Conservation (phyloP, 2,329 filamentous ascomycete genomes). For the Ceratocystis ficicola region DNA sequence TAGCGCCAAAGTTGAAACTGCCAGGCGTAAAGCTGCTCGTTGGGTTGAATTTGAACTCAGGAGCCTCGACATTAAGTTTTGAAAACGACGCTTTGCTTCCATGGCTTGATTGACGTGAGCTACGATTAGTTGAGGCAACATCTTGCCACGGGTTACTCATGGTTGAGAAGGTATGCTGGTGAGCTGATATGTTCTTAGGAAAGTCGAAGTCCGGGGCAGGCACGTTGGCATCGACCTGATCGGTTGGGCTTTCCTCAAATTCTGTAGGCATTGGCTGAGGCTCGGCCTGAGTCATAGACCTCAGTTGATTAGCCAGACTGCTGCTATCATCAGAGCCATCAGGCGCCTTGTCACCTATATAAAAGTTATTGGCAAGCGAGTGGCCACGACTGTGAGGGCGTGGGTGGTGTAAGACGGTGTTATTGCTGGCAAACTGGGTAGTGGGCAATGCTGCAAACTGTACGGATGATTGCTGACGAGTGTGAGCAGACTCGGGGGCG, state of each 20-base stretch:
- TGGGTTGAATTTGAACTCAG: constrained; percentile 72
- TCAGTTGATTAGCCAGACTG: constrained; percentile 31
- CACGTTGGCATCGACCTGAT: constrained; percentile 46
- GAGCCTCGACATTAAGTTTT: constrained; percentile 77
- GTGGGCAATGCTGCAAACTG: constrained; percentile 37
- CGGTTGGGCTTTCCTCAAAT: constrained; percentile 57
- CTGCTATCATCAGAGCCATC: constrained; percentile 31
- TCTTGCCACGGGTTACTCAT: constrained; percentile 51
- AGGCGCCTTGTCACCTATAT: constrained; percentile 39
- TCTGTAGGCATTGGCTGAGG: constrained; percentile 39
- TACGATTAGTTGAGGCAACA: constrained; percentile 32
- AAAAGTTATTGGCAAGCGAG: constrained; percentile 56
- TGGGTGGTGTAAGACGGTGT: constrained; percentile 54
- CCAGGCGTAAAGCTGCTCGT: constrained; percentile 38
- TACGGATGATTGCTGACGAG: constrained; percentile 35
- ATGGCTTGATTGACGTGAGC: constrained; percentile 40
- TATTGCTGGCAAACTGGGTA: constrained; percentile 38
- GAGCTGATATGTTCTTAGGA: constrained; percentile 34
- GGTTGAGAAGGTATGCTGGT: constrained; percentile 45
- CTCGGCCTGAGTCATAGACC: constrained; percentile 33
- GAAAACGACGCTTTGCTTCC: constrained; percentile 59
- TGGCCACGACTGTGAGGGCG: constrained; percentile 63
- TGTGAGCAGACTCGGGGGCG: constrained; percentile 28
- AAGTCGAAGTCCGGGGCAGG: constrained; percentile 45
- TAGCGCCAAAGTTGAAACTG: constrained; percentile 35